Evolutionary conservation across 352 stramenopile species (phyloP), one percentile per base, ranked within the genome.

Genomic region (Globisporangium viniferum): DNA sequence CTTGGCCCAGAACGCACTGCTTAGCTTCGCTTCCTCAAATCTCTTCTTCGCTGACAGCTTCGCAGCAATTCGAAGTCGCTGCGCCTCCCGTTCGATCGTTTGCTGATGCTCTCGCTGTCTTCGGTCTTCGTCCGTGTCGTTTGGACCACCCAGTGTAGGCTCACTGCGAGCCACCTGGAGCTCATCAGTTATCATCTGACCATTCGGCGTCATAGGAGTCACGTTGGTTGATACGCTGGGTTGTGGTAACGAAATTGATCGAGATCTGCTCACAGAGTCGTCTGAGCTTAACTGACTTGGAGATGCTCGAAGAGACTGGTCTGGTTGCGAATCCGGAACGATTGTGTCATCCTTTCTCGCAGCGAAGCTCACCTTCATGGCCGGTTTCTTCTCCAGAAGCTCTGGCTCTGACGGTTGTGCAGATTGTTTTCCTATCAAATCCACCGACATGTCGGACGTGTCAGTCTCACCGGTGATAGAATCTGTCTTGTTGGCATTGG

Each of bases 21-120:
- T 90, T n/a, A 80, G 78, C 67, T 88, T 92, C 5, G 86, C 82
- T 72, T 91, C 78, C 72, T 94, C 86, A 44, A 93, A 79, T 2
- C 86, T 74, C 64, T 93, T 92, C 54, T 90, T 81, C 0, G 86
- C 88, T 2, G 84, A 92, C 58, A 89, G 67, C 53, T 88, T 91
- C 7, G 83, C 77, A 41, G 82, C 78, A 41, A 89, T 65, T 49
- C 88, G 81, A 64, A 95, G 69, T 15, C 83, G 76, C 56, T 91
- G 73, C 4, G 81, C 82, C 67, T 94, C 83, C 3, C 79, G 78
- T 29, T 89, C 72, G 27, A 93, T 85, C n/a, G 67, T 86, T 62
- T 86, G 79, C 44, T 88, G 73, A 29, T 90, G 80, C 49, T 91
- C 78, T 53, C 73, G 74, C 39, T 78, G 76, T 48, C 73, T 83